Evolutionary conservation across 1,284 basidiomycete genomes (phyloP), one percentile per base, ranked within the genome.

Genomic region (Ceratobasidium sp.): DNA sequence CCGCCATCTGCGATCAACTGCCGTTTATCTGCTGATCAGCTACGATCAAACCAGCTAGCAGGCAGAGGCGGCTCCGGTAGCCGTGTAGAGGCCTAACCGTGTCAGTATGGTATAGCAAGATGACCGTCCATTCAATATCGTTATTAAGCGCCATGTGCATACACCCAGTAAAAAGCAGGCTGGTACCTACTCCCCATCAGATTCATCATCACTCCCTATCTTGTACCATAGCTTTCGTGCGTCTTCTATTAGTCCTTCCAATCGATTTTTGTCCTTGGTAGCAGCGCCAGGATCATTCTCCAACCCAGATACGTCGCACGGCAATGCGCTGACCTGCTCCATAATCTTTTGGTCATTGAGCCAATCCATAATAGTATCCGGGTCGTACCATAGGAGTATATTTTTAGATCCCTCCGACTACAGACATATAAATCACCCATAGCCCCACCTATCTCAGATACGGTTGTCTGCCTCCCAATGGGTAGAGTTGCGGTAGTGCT

Each of bases 391-490:
- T 23, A 62, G 71, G 18, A 74, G 72, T 0, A 76, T 64, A 6
- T 16, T 50, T 34, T 64, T 36, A 61, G 73, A 76, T 36, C 75
- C 59, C 23, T 64, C 52, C 52, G 73, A 74, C 76, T 76, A 43
- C 18, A 52, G 9, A n/a, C n/a, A n/a, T 23, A 6, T n/a, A 21
- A 30, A 32, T 53, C 18, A 72, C 30, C 52, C 21, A 36, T 18
- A 77, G 36, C 77, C 76, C 16, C 72, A 73, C 10, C n/a, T n/a
- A n/a, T 43, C n/a, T 76, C 69, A 28, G 67, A 43, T 57, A 74
- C 58, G 41, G 0, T 76, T 75, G n/a, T n/a, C n/a, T 76, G 93
- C 93, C 88, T 92, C 92, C 93, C 94, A 96, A 77, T 96, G 93
- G 9, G 85, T 86, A 78, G 95, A 88, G 72, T 85, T 81, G 79